These are phyloP conservation scores for Xanthoconium stramineum DNA, from an alignment of 768 basidiomycete species.

Conservation along the genomic window DNA sequence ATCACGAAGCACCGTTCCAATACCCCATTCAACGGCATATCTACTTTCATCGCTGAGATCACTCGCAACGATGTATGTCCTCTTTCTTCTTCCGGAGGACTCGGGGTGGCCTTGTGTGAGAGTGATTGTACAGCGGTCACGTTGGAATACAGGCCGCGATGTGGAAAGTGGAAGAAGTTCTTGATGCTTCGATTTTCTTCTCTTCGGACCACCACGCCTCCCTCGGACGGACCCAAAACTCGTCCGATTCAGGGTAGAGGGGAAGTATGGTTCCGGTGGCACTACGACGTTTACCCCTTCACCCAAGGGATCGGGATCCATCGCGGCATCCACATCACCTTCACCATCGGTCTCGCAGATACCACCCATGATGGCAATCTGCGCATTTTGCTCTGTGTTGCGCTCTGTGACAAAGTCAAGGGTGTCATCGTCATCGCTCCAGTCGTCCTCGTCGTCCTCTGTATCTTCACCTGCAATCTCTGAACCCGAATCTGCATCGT, in stretches of 20 bases:
- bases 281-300: slow-evolving; percentile 91
- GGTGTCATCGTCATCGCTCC: slow-evolving; percentile 50
- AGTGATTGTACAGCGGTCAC: slow-evolving; percentile 89
- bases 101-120: slow-evolving; percentile 83
- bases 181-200: slow-evolving; percentile 59
- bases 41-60: slow-evolving; percentile 92
- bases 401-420: slow-evolving; percentile 82
- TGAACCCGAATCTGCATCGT: slow-evolving; percentile 62
- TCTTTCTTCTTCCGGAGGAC: slow-evolving; percentile 53
- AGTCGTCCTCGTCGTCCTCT: slow-evolving; percentile 58
- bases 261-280: slow-evolving; percentile 81
- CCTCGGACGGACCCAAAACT: slow-evolving; percentile 34
- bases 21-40: slow-evolving; percentile 97
- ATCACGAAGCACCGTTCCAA: slow-evolving; percentile 91
- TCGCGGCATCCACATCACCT: slow-evolving; percentile 48
- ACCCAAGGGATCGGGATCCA: slow-evolving; percentile 79
- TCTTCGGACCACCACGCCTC: slow-evolving; percentile 39
- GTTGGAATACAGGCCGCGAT: slow-evolving; percentile 78
- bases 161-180: slow-evolving; percentile 67
- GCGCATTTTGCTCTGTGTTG: slow-evolving; percentile 84
- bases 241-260: slow-evolving; percentile 61
- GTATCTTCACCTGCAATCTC: slow-evolving; percentile 49
- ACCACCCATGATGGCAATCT: slow-evolving; percentile 35
- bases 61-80: slow-evolving; percentile 84
- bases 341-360: slow-evolving; percentile 37